Evolutionary conservation across 176 grass and related monocot species (phyloP), one percentile per base, ranked within the genome.

Genomic region (Triticum monococcum): DNA sequence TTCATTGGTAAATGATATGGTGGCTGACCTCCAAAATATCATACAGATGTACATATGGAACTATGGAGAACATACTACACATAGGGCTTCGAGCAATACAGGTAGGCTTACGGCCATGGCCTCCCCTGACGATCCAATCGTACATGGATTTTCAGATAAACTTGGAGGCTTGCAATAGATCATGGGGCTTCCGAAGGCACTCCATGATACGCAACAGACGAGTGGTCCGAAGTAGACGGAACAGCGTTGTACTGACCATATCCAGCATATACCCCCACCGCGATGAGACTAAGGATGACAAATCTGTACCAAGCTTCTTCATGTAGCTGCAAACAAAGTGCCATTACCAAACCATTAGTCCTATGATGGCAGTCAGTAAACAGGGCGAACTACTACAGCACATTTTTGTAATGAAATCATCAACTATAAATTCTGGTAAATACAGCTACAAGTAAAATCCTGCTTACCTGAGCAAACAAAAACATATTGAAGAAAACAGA

Each of bases 281-380:
- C 82, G 13, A 94, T 22, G 14, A 99, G 62, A 64, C 92, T 97
- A 62, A 99, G 89, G 28, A 99, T 91, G 74, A 93, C 72, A 75
- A 99, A 99, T 93, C 94, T 99, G 30, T 90, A 91, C 90, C 97
- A 99, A 11, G 90, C 97, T 90, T 99, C 97, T 90, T 93, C 97
- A 81, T 99, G 97, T 60, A 99, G 89, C 97, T 99, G 92, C 84
- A 80, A 78, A 56, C 77, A 25, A 82, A 84, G 7, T 75, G 24
- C 8, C 26, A 22, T 50, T 41, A 23, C 23, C 25, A 52, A 52
- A 9, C 43, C 46, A 38, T 88, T 54, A 87, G 40, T 41, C 40
- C 9, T 41, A 41, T 10, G 40, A 41, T 41, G 40, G 40, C 40
- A 41, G 40, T 41, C 40, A 40, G 35, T 36, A 36, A 40, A 41